Base-by-base conservation (phyloP, 371 early-diverging fungal species). In the Mortierella sp. region DNA sequence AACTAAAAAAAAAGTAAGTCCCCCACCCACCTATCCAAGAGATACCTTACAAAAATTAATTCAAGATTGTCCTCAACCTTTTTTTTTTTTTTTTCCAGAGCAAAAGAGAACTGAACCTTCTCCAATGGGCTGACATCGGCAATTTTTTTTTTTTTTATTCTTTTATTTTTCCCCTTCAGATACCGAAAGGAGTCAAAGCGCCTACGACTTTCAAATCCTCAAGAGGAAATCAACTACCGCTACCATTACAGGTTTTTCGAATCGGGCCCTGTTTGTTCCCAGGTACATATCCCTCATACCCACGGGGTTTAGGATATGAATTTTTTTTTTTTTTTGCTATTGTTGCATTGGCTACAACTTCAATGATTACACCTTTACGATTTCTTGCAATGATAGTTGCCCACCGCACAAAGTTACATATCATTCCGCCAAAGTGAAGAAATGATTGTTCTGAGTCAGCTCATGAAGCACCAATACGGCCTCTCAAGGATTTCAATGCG, bases 401-500 rank as follows among this genome's bases (percentile, higher is more conserved):
- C 48, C 1, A 51, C 15, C 26, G n/a, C 45, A 18, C 23, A 69
- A 4, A 57, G 60, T 6, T 69, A 69, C 66, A 21, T 79, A 30
- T 72, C 79, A 5, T 72, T 56, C 57, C 66, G 67, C 4, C 37
- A 29, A 28, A 66, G 68, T 19, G 79, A 79, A 65, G 72, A 72
- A 25, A 69, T 72, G 69, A 46, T 79, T 2, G 70, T 72, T 30
- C 72, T 57, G 57, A 69, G 68, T 46, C 65, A 66, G 7, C 70
- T 65, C 29, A 15, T 55, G 51, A 53, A 56, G 1, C 29, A 57
- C 11, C 23, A 21, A 0, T 60, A 72, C 46, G 79, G 79, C 14
- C 57, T 79, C 7, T 48, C 60, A 30, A 72, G 66, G 57, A 51
- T 79, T 7, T 72, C 73, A 0, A 72, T 79, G 79, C 64, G 70